Base-by-base conservation (phyloP, 768 basidiomycete genomes). In the Boletus fagicola region DNA sequence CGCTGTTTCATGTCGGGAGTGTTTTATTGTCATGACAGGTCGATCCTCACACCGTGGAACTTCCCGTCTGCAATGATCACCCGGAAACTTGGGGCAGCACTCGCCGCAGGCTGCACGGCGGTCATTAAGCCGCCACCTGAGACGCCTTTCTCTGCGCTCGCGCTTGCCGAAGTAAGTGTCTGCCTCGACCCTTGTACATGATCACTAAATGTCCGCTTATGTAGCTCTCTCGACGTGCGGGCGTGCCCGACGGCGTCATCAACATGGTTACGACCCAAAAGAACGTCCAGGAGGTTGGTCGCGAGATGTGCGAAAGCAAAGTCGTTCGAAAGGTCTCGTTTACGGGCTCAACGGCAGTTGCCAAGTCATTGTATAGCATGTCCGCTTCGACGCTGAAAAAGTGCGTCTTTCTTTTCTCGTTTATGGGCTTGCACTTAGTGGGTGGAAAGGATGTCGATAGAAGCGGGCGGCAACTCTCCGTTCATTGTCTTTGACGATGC, bases 401-500 rank as follows among this genome's bases (percentile, higher is more conserved):
- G 91, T 91, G 33, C 5, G 81, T 66, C 8, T 51, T 22, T 24
- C 5, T 26, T 28, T 22, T 16, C 22, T 18, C 22, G 5, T 46
- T 50, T 22, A 6, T 47, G 11, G 12, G 26, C 55, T 28, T 48
- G 20, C n/a, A 20, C 46, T 60, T 30, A 60, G 44, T 36, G 36
- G 49, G 18, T 43, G 38, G 49, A 49, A 47, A 77, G 85, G 60
- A 69, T 85, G 11, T 92, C 92, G 2, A 73, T 94, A 38, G 94
- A 96, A 74, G 90, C 94, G 30, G 93, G 94, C 15, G 96, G 97
- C 30, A 98, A 98, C 63, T 86, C 95, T 0, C 90, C 96, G 0
- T 94, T 99, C 73, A 97, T 98, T 63, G 90, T 99, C 8, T 98
- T 99, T 70, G 90, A 94, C 61, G 97, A 98, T 67, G 96, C 94